Evolutionary conservation across 495 filamentous ascomycete species (phyloP), one percentile per base, ranked within the genome.

Genomic region (Staphylotrichum longicolle): DNA sequence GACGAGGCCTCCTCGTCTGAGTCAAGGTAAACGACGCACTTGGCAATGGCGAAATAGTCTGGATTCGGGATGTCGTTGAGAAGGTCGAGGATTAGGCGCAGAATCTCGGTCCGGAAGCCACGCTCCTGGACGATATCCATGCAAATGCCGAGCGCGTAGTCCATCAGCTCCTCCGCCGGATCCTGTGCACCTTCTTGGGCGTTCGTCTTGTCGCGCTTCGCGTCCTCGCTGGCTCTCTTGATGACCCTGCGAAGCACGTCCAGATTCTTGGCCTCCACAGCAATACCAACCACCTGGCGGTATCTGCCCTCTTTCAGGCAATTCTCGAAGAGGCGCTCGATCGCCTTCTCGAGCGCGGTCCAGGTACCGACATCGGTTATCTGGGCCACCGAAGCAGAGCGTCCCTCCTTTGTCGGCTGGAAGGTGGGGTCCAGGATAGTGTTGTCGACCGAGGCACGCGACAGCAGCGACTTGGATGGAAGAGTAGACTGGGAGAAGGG

Each of bases 51-150:
- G 71, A 99, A 99, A 71, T 95, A 98, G 70, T 99, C 95, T 0
- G 95, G 95, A 35, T 85, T 86, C 3, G 90, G 88, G 39, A 94
- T 91, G 52, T 96, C 89, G 70, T 89, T 92, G 48, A 97, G 80
- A 30, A 97, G 84, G 46, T 91, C 91, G 12, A 97, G 85, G 42
- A 96, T 91, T 39, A 97, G 82, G 68, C 88, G 86, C 41, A 97
- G 74, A 40, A 97, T 96, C 78, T 93, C 77, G 7, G 75, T 75
- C 54, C 95, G 85, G 72, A 98, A 83, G 37, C 85, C 83, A 55
- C 94, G 86, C 71, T 99, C 95, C 72, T 98, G 94, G 40, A 99
- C 92, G 59, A 98, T 88, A 45, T 91, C 89, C 94, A 99, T 96
- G 78, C 91, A 96, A 54, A 99, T 96, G 60, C 92, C 85, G 63